Conservation (phyloP, 192 early-diverging fungal species). For the Entomortierella parvispora region DNA sequence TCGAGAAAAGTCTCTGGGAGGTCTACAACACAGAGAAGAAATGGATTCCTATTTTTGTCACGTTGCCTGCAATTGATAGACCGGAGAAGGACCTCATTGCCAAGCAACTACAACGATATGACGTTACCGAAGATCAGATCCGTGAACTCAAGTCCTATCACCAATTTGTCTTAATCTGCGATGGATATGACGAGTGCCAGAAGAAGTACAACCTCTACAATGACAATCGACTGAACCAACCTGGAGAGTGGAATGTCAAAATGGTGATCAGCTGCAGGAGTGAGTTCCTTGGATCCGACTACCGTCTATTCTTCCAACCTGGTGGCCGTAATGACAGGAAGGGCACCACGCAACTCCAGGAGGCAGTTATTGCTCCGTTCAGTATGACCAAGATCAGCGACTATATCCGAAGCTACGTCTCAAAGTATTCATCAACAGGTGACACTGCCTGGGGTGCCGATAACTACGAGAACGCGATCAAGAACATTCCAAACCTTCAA, state of each 20-base stretch:
- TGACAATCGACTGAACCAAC: too few species aligned
- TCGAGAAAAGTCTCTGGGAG: constrained; percentile 10
- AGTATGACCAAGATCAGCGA: not conserved
- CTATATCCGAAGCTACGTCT: too few species aligned
- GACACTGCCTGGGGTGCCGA: not conserved
- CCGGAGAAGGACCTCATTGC: constrained; percentile 7
- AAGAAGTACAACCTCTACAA: too few species aligned
- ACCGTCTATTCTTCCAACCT: not conserved
- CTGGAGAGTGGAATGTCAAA: too few species aligned
- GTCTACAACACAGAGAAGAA: not conserved
- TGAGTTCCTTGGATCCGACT: not conserved
- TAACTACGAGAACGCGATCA: not conserved
- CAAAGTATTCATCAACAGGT: not conserved
- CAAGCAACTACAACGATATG: not conserved
- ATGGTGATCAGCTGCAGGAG: too few species aligned
- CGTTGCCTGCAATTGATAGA: not conserved
- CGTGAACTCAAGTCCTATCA: too few species aligned
- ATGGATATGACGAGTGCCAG: too few species aligned
- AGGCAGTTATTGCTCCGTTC: constrained; percentile 10
- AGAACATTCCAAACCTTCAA: constrained; percentile 1
- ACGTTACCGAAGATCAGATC: too few species aligned
- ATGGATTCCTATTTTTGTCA: constrained; percentile 19
- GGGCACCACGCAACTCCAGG: not conserved
- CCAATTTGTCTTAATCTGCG: too few species aligned
- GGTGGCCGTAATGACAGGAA: not conserved